phyloP scores from a whole-genome alignment of 208 protist species.

The Trypanosoma cruzi region DNA sequence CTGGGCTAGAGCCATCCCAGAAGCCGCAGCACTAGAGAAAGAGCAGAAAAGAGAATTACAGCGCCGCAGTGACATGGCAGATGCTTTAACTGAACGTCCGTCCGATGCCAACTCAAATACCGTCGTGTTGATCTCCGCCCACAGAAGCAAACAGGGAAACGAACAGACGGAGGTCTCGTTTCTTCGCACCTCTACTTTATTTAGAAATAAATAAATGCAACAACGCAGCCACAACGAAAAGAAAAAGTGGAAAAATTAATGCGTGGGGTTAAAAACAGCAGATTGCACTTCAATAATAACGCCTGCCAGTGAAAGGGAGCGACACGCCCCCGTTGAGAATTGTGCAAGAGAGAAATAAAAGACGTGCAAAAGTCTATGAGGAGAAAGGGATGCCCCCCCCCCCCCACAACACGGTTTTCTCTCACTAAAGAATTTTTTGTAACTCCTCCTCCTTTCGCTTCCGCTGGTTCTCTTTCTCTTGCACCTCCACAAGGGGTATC shows the following conservation, averaged over 20 bases:
- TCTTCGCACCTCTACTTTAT: neutral
- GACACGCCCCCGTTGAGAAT: too few species aligned
- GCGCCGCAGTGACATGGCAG: neutral
- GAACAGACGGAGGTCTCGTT: neutral
- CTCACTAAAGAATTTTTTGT: slow-evolving; percentile 14
- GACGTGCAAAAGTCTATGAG: neutral
- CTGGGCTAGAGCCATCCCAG: neutral
- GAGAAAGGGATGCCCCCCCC: neutral
- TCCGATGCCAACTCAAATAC: neutral
- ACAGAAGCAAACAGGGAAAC: neutral
- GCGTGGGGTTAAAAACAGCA: too few species aligned
- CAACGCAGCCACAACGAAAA: neutral
- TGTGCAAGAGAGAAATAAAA: neutral
- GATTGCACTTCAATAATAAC: too few species aligned
- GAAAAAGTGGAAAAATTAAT: neutral
- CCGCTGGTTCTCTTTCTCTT: slow-evolving; percentile 15
- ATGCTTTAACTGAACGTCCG: neutral
- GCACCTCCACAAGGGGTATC: slow-evolving; percentile 58
- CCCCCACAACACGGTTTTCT: neutral
- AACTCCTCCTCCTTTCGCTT: slow-evolving; percentile 4
- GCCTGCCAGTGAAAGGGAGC: too few species aligned
- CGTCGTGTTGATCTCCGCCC: neutral
- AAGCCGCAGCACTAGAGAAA: neutral
- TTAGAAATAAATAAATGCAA: neutral
- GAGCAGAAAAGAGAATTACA: neutral